These are phyloP conservation scores for Biancaea sappan DNA, from an alignment of 306 rosid species.

Conservation along the genomic window DNA sequence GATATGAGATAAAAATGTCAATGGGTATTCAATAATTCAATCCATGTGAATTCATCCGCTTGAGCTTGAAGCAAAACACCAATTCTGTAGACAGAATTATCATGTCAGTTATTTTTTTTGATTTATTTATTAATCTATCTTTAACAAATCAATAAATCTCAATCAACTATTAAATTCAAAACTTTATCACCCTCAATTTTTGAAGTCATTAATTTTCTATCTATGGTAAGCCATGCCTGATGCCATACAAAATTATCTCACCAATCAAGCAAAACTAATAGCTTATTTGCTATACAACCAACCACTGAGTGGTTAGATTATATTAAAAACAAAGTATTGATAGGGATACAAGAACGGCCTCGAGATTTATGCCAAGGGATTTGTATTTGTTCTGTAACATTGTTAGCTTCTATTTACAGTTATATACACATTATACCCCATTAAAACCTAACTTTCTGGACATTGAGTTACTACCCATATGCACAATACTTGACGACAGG, in stretches of 20 bases:
- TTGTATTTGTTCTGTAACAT: neutral
- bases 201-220: neutral
- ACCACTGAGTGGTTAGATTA: neutral
- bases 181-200: no score
- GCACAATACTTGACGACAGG: slow-evolving; percentile 46
- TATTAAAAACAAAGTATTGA: neutral
- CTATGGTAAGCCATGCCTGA: no score
- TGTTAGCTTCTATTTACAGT: neutral
- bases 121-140: no score
- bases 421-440: slow-evolving; percentile 29
- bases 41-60: no score
- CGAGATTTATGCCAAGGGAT: slow-evolving; percentile 7
- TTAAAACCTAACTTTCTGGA: slow-evolving; percentile 27
- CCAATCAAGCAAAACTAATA: neutral
- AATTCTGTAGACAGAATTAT: no score
- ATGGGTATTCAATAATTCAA: no score
- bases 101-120: no score
- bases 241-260: neutral
- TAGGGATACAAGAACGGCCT: neutral
- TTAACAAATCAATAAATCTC: no score
- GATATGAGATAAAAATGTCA: no score
- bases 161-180: no score
- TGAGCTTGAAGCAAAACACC: no score
- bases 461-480: slow-evolving; percentile 28
- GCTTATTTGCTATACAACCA: neutral